Base-by-base conservation (phyloP, 208 protist species). In the Herpetomonas tarakana region DNA sequence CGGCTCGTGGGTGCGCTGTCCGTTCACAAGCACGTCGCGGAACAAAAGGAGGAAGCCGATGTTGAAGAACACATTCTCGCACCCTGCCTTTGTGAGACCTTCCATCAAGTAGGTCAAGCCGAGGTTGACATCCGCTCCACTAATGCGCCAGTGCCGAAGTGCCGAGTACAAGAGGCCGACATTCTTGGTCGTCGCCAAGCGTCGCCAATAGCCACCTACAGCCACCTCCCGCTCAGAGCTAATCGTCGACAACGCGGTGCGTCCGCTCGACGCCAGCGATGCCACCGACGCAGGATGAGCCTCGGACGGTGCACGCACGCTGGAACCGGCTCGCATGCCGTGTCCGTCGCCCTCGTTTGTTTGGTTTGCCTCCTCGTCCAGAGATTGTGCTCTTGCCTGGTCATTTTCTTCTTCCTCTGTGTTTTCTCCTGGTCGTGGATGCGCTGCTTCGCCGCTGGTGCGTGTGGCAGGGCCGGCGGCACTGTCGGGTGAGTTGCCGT, bases 111-210 rank as follows among this genome's bases (percentile, higher is more conserved):
- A 91, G 3, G 72, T 80, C 27, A 95, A 62, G 30, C 71, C 86
- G n/a, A 76, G 70, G 55, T 95, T 95, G 12, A 93, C 76, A 50
- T 93, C 86, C 0, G 75, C 76, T 57, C 85, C 76, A 53, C 93
- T 92, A 25, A 81, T 46, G 29, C 83, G 80, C 86, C 89, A 95
- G 62, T 88, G 72, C 29, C 73, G 77, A 31, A 95, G 71, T 35
- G 84, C 73, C 0, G 74, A 71, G 59, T 88, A 76, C 27, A 95
- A 46, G n/a, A 95, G 52, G 24, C 47, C 58, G 4, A 86, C 66
- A 51, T 92, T 85, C 51, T 86, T 86, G 19, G 76, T 67, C 7
- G 84, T 80, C 7, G 76, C 74, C 16, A 95, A 68, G 14, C 89
- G 78, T 21, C 64, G 77, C 46, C 92, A 77, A 53, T 88, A 92